Base-by-base conservation (phyloP, 371 early-diverging fungal species). In the Caulochytrium protostelioides region DNA sequence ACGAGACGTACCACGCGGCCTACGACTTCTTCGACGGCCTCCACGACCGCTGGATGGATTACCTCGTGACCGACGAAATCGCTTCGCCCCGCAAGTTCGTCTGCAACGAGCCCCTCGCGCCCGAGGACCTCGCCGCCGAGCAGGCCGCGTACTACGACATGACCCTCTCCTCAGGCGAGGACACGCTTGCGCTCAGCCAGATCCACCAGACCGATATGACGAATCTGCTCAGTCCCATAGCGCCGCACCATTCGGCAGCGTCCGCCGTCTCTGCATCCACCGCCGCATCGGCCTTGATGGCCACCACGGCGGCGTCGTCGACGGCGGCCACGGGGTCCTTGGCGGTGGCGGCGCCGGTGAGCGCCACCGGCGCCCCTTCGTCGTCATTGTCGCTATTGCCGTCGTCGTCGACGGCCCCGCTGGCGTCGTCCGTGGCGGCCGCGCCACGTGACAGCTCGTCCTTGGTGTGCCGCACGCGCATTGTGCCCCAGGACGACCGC, bases 31-130 rank as follows among this genome's bases (percentile, higher is more conserved):
- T 43, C 22, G 50, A 47, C 17, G 14, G 17, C 25, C n/a, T 50
- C 10, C 23, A 17, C 27, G 30, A 38, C 10, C 40, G 44, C 3
- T 89, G 83, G 83, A 82, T 82, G 43, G 90, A 90, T 49, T 90
- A 77, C 54, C 71, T 84, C 20, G 72, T 90, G 10, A 74, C 78
- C 1, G 90, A 89, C 48, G 76, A 81, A 9, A 64, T 83, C 22
- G 83, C 83, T 0, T 76, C 76, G 37, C 90, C 90, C 20, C 79
- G 79, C n/a, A 66, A 70, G 32, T 71, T 70, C 40, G 80, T 80
- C 6, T 66, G 68, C 36, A 65, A 71, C 18, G 82, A 82, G 35
- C 60, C 49, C 5, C 17, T 49, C 8, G 32, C 15, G 19, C 9
- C 4, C 0, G 43, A 46, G 26, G 41, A 43, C 18, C 13, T 13